Conservation (phyloP, 176 grass and related monocot species). For the Cymbopogon citratus region DNA sequence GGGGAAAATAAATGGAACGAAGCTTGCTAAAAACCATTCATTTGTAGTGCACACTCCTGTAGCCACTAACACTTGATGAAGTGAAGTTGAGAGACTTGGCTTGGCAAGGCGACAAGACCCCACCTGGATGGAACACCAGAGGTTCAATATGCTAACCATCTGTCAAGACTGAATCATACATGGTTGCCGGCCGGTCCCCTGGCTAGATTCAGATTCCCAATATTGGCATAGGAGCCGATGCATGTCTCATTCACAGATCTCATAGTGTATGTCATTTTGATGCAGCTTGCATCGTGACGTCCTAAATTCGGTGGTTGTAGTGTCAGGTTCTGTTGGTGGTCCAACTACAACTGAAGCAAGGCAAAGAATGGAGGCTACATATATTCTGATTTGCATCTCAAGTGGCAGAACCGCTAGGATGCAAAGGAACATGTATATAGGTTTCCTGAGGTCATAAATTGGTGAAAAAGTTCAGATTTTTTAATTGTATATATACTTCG, state of each 20-base stretch:
- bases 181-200: neutral
- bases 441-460: conserved; percentile 17
- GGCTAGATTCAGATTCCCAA: conserved; percentile 43
- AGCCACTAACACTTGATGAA: conserved; percentile 15
- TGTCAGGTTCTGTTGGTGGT: conserved; percentile 32
- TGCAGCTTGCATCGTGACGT: conserved; percentile 27
- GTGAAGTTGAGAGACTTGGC: neutral
- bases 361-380: conserved; percentile 9
- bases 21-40: conserved; percentile 32
- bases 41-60: conserved; percentile 35
- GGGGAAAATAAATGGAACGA: neutral
- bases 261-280: conserved; percentile 1
- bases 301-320: conserved; percentile 37
- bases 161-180: conserved; percentile 23
- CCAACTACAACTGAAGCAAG: conserved; percentile 30
- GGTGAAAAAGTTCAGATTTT: neutral
- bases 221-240: conserved; percentile 1
- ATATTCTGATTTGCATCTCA: conserved; percentile 21
- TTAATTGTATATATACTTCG: neutral
- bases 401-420: neutral
- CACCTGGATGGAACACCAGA: conserved; percentile 13
- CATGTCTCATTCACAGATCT: conserved; percentile 17
- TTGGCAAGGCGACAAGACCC: neutral
- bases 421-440: neutral
- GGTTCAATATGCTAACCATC: neutral